Evolutionary conservation across 768 basidiomycete genomes (phyloP), one percentile per base, ranked within the genome.

Genomic region (Tricholoma terreum): DNA sequence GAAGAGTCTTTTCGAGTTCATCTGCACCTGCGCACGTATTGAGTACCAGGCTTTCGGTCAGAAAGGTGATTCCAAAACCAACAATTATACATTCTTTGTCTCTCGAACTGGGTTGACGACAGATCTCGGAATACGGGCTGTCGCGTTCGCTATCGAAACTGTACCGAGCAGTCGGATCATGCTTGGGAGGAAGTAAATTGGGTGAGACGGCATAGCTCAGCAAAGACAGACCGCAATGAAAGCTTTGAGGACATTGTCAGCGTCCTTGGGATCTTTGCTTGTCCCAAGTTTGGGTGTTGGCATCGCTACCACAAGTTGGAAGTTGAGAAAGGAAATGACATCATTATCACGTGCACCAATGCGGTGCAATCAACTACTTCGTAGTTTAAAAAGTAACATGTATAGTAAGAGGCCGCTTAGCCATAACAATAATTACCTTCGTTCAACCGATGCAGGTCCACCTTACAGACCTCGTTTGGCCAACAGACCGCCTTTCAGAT

Each of bases 401-500:
- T 43, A 9, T 17, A 17, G n/a, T n/a, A 19, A 22, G 6, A 27
- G 24, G 24, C 24, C 24, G 24, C 24, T 27, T 27, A 27, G 6
- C 24, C 24, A 27, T 27, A 38, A 12, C 36, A 15, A 42, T 42
- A 42, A 42, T 42, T 19, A 42, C 40, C 19, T 21, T 3, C 19
- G 8, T 19, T 5, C 19, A 17, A 42, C 24, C 19, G 40, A 2
- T 21, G 10, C 6, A 7, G 7, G 8, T 45, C 22, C n/a, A 9
- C 27, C 30, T 6, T 17, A 89, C 81, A 81, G 81, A 19, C 91
- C 91, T 34, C 91, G 82, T 31, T 74, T 73, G 7, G 90, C 87
- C 50, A 90, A 67, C 22, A 77, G 79, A 8, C 90, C 91, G 15
- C 91, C 91, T 65, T 86, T 82, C 51, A 92, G 67, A 55, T 85